Conservation (phyloP, 169 alveolate genomes). For the Plasmodium knowlesi region DNA sequence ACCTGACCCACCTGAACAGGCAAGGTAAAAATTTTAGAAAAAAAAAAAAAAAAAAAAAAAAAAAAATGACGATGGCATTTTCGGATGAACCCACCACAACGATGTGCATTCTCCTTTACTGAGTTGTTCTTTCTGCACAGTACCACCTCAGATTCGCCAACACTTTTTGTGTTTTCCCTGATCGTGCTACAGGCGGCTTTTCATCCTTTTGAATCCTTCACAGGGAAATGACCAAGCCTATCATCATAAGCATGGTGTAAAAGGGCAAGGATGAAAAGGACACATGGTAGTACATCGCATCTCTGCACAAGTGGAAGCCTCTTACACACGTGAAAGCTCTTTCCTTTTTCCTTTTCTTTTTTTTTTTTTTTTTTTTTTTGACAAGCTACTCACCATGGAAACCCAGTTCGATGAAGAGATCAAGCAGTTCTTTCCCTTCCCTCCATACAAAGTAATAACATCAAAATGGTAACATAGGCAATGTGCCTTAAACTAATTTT, state of each 20-base stretch:
- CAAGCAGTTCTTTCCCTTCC: conserved; percentile 23
- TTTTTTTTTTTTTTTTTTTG: neutral
- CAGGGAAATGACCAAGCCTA: neutral
- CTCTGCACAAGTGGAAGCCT: neutral
- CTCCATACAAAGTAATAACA: conserved; percentile 22
- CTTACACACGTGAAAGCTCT: neutral
- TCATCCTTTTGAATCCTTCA: neutral
- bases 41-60: neutral
- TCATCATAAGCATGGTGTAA: neutral
- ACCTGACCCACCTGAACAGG: no score
- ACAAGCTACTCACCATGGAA: neutral
- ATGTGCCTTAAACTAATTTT: neutral
- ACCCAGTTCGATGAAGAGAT: conserved; percentile 22
- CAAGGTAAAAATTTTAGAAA: no score
- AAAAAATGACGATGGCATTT: neutral
- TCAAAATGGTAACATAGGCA: neutral
- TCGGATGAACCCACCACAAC: neutral
- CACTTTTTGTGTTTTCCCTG: neutral
- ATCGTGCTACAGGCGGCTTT: neutral
- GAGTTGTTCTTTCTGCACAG: neutral
- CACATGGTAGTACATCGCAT: neutral
- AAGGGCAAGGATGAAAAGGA: neutral
- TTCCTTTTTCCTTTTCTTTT: neutral
- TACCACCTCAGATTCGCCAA: neutral
- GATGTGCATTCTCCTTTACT: neutral